phyloP scores from a whole-genome alignment of 208 protist species.

The Trichomonas vaginalis region DNA sequence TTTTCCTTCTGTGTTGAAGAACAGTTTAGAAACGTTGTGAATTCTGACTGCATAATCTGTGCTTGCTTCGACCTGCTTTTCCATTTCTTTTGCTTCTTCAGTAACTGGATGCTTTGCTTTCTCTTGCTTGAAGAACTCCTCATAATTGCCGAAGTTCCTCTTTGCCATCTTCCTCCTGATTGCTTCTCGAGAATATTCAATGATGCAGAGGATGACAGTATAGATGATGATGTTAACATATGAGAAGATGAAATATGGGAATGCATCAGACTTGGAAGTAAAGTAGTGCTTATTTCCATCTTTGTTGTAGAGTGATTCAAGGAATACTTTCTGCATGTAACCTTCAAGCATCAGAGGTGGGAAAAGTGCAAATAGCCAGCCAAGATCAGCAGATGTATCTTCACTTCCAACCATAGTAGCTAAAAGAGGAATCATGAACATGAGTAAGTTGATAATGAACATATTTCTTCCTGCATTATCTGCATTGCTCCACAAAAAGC shows the following conservation, averaged over 20 bases:
- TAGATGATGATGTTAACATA: neutral
- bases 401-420: neutral
- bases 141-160: neutral
- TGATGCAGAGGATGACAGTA: neutral
- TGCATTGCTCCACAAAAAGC: neutral
- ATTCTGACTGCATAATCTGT: neutral
- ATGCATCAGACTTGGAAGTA: neutral
- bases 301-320: neutral
- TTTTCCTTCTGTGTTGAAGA: constrained; percentile 1
- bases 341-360: neutral
- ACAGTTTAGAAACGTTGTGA: neutral
- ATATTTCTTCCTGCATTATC: neutral
- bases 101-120: neutral
- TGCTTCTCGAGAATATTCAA: neutral
- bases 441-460: neutral
- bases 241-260: neutral
- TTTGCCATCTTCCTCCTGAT: neutral
- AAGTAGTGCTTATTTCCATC: neutral
- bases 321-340: neutral
- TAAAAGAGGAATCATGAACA: neutral
- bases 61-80: neutral
- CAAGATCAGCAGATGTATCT: neutral
- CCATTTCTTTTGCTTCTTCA: neutral
- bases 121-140: neutral
- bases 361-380: neutral